Base-by-base conservation (phyloP, 305 asterid genomes). In the Fraxinus velutina region DNA sequence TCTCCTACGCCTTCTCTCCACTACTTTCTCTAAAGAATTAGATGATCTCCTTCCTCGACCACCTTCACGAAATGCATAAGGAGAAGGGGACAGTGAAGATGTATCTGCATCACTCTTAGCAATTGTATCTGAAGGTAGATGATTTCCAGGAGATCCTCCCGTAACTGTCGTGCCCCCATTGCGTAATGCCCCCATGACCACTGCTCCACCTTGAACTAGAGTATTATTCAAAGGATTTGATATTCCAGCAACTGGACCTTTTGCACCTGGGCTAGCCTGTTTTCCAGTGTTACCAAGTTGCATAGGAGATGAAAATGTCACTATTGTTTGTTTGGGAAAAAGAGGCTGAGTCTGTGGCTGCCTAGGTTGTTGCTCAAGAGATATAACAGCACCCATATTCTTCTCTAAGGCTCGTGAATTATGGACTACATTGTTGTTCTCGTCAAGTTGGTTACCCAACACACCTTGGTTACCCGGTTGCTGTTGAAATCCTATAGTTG, bases 1-100 rank as follows among this genome's bases (percentile, higher is more conserved):
- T 82, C 98, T 94, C 92, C 92, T 91, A 60, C 93, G 97, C 88
- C 99, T 90, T 79, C 99, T 87, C 90, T 96, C 99, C 78, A 93
- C 99, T 76, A 94, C 98, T 88, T 96, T 94, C 89, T 96, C 99
- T 85, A 96, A 80, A 78, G 97, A 72, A 82, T 90, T 80, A 64
- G 88, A 75, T 0, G 96, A 86, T 82, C 92, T 92, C 90, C 94
- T 89, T 21, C 97, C 98, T 71, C 94, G 86, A 74, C 93, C 97
- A 4, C 81, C 88, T 86, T 91, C 95, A 77, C 83, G 89, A 76
- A 89, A 87, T 75, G 89, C 85, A 87, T 83, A 93, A 66, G 97
- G 96, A 36, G 94, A 86, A 82, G 97, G 94, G 3, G 94, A 87
- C 33, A 73, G 88, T 21, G 97, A 86, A n/a, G 97, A 86, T 2